Evolutionary conservation across 352 stramenopile genomes (phyloP), one percentile per base, ranked within the genome.

Genomic region (Phytophthora multivora): DNA sequence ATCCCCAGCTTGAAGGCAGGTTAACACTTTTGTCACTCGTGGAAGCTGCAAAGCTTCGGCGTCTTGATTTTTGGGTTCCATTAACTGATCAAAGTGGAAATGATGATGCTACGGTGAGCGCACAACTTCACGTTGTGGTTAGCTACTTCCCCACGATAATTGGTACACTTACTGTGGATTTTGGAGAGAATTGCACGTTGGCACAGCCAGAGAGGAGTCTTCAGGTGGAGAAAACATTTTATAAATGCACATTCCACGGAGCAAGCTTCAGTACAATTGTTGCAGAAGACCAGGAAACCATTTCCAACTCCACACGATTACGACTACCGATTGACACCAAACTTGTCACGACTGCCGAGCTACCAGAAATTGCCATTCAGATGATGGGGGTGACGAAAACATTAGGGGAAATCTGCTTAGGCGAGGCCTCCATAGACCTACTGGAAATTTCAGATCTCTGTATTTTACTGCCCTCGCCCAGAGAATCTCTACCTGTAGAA

Each of bases 341-440:
- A 31, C 11, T 54, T 10, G 21, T 45, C 15, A 47, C n/a, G 13
- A 39, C 16, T 5, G 5, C 16, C 7, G n/a, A 16, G 15, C 13
- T 76, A 19, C 56, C 56, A 23, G 15, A 30, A 13, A 41, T 79
- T 46, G 19, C 42, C 10, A 54, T 72, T 52, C 53, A 69, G 7
- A 49, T 45, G 33, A 64, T 81, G 35, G 69, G 66, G 36, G 35
- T 64, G 12, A 62, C 53, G 1, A 64, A 60, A 42, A 51, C 36
- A 3, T 21, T 74, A 7, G 69, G 62, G 7, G 69, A 77, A 43
- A 30, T 81, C 23, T 72, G 66, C 40, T 43, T 81, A 2, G 73
- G 72, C 0, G 58, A 67, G 3, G 46, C 61, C 25, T 51, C 35
- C 5, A 16, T 81, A 1, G 63, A 77, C 40, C 7, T 72, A 0